These are phyloP conservation scores for Dictyostelium firmibasis DNA, from an alignment of 78 protist genomes.

Conservation along the genomic window DNA sequence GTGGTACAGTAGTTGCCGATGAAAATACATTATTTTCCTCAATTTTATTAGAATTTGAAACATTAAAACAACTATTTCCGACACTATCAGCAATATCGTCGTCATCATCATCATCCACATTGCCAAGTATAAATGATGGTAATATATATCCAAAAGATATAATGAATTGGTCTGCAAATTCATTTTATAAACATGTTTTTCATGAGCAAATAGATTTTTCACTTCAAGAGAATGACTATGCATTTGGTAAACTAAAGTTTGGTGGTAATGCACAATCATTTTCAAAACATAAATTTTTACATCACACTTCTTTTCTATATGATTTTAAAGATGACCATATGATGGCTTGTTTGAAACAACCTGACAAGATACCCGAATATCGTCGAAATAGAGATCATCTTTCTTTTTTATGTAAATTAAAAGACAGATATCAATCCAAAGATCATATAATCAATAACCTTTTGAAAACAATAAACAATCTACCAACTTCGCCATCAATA, in stretches of 20 bases:
- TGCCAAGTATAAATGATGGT: not conserved
- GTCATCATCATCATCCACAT: not conserved
- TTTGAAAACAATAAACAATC: not conserved
- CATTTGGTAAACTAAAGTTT: slow-evolving; percentile 48
- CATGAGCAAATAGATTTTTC: not conserved
- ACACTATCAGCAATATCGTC: not conserved
- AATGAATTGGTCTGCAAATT: slow-evolving; percentile 56
- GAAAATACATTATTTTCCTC: slow-evolving; percentile 34
- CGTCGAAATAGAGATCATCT: slow-evolving; percentile 39
- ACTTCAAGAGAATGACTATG: slow-evolving; percentile 48
- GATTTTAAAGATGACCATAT: slow-evolving; percentile 29
- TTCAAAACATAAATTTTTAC: slow-evolving; percentile 21
- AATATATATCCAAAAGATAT: slow-evolving; percentile 37
- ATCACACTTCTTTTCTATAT: slow-evolving; percentile 56
- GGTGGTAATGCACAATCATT: slow-evolving; percentile 75
- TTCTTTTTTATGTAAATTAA: slow-evolving; percentile 33
- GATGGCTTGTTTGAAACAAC: slow-evolving; percentile 25
- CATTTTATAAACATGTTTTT: slow-evolving; percentile 33
- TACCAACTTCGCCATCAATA: not conserved
- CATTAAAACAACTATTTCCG: not conserved
- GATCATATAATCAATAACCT: not conserved
- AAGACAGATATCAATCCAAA: not conserved
- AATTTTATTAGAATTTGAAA: slow-evolving; percentile 16
- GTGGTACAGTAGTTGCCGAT: slow-evolving; percentile 68
- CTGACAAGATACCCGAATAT: slow-evolving; percentile 56